Conservation (phyloP, 2,329 filamentous ascomycete species). For the Cercospora zeina region DNA sequence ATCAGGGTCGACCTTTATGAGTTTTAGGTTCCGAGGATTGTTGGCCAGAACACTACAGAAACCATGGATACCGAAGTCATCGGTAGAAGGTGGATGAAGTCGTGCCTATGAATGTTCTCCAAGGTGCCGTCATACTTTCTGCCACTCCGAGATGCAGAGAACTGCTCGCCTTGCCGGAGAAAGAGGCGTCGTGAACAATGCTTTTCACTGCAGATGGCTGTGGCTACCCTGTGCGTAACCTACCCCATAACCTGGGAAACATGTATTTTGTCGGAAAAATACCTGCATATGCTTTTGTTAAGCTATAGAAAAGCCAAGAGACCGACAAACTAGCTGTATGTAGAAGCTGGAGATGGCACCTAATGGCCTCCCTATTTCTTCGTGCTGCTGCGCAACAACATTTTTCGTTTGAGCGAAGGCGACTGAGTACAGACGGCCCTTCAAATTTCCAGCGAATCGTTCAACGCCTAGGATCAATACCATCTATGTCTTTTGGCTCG, state of each 20-base stretch:
- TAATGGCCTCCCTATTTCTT: too few species aligned
- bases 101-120: neutral
- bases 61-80: too few species aligned
- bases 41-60: too few species aligned
- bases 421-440: too few species aligned
- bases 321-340: neutral
- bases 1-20: conserved; percentile 8
- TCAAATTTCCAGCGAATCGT: too few species aligned
- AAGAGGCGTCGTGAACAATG: neutral
- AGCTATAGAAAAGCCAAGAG: neutral
- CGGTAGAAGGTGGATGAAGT: too few species aligned
- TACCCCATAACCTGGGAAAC: neutral
- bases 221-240: neutral
- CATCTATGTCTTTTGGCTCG: neutral
- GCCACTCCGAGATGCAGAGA: neutral
- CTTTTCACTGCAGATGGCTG: too few species aligned
- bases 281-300: too few species aligned
- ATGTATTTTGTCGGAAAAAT: neutral
- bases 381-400: too few species aligned
- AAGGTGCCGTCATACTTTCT: neutral
- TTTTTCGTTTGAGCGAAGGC: too few species aligned
- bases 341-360: neutral
- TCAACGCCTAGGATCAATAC: neutral
- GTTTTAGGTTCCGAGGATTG: too few species aligned
- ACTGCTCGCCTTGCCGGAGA: neutral